Evolutionary conservation across 176 grass and related monocot species (phyloP).

Genomic region (Juncus inflexus): DNA sequence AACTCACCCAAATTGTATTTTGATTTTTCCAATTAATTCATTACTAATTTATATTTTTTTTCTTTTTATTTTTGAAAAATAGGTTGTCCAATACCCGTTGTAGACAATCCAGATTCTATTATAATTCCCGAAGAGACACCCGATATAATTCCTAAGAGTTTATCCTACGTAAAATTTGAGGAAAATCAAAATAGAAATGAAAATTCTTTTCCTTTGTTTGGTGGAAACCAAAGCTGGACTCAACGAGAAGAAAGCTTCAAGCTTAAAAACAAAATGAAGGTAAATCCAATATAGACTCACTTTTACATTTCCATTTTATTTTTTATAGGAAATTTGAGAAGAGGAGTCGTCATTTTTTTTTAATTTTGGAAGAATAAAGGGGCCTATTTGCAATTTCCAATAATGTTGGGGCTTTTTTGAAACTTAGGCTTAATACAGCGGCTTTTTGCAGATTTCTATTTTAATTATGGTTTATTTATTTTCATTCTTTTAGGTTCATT

Average conservation of each 20-base stretch:
- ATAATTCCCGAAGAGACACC: slow-evolving; percentile 68
- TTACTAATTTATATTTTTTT: neutral
- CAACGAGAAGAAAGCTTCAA: slow-evolving; percentile 82
- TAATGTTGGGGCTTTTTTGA: neutral
- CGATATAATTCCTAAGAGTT: slow-evolving; percentile 47
- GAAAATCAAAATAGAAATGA: slow-evolving; percentile 38
- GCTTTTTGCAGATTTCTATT: neutral
- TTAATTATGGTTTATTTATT: slow-evolving; percentile 11
- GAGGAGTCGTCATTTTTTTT: too few relatives aligned
- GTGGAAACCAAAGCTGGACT: slow-evolving; percentile 70
- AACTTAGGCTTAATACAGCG: neutral
- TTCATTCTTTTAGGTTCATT: slow-evolving; percentile 60
- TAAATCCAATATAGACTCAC: slow-evolving; percentile 7
- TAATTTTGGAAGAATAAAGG: neutral
- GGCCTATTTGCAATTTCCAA: neutral
- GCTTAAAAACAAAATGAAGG: slow-evolving; percentile 85
- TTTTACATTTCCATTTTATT: neutral
- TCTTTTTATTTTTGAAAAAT: slow-evolving; percentile 13
- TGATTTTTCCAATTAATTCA: neutral
- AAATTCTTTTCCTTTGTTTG: slow-evolving; percentile 58
- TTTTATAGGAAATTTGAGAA: too few relatives aligned
- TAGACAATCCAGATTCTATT: slow-evolving; percentile 55
- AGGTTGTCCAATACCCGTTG: slow-evolving; percentile 77
- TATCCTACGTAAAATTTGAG: slow-evolving; percentile 57
- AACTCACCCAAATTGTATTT: neutral